Evolutionary conservation across 2,329 filamentous ascomycete genomes (phyloP), one percentile per base, ranked within the genome.

Genomic region (Verticillium zaregamsianum): DNA sequence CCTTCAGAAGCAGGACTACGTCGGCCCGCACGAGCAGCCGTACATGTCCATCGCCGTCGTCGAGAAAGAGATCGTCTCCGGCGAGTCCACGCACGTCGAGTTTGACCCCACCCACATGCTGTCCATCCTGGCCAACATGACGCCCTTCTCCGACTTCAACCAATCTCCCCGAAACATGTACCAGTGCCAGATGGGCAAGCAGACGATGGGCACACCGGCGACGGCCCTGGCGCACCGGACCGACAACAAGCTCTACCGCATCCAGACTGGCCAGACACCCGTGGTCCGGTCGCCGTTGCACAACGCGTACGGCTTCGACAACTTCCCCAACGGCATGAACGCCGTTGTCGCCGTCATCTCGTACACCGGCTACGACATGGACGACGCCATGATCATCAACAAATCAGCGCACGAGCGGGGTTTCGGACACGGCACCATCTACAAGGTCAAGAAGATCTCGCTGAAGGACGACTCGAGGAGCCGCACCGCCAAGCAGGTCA

Each of bases 151-250:
- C 56, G 92, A 99, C 74, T 97, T 97, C 79, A 99, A 99, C 78
- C 95, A 99, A 76, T 97, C 93, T 15, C 95, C 95, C 1, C 85
- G 95, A 84, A 99, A 99, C 78, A 98, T 98, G 94, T 99, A 98
- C 74, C 92, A 96, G 74, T 97, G 93, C 79, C 95, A 98, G 82
- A 98, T 98, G 95, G 93, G 92, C 79, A 99, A 99, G 76, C 95
- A 99, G 80, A 93, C 94, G 0, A 99, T 99, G 95, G 95, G 95
- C 75, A 98, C 95, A 28, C 93, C 94, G 3, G 93, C 90, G 62
- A 91, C 93, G 8, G 90, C 94, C 2, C 81, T 94, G 65, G 85
- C 87, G 62, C 91, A 96, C 77, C 88, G 95, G 72, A 96, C 93
- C 57, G 95, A 99, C 79, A 98, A 99, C 85, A 99, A 99, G 80